Evolutionary conservation across 495 filamentous ascomycete genomes (phyloP).

Genomic region (Diplogelasinospora grovesii): DNA sequence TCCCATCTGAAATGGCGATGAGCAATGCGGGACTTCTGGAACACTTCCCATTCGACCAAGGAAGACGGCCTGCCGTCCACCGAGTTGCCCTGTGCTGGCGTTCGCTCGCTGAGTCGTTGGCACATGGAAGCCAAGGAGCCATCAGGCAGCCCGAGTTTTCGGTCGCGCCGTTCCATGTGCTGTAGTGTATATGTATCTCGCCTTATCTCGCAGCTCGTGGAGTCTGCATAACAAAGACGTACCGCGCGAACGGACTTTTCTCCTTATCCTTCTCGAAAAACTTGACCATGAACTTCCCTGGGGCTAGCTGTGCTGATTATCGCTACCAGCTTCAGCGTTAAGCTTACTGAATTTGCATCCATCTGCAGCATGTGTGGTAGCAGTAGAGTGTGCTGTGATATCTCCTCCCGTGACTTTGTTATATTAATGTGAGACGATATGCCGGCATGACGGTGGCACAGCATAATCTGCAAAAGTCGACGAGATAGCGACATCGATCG

Average conservation of each 20-base stretch:
- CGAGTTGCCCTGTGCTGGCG: no score
- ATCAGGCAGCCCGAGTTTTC: no score
- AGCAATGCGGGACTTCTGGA: conserved; percentile 1
- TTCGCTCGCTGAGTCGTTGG: no score
- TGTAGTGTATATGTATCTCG: no score
- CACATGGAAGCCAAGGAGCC: no score
- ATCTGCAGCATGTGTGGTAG: neutral
- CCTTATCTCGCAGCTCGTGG: conserved; percentile 1
- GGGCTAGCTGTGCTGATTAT: neutral
- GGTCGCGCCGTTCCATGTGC: no score
- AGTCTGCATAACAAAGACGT: neutral
- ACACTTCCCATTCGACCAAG: conserved; percentile 5
- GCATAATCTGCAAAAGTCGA: conserved; percentile 2
- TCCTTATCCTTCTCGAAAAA: neutral
- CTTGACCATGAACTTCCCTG: neutral
- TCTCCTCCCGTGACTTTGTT: neutral
- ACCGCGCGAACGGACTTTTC: neutral
- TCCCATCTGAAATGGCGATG: neutral
- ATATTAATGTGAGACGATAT: conserved; percentile 6
- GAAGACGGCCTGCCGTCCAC: neutral
- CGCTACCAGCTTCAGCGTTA: neutral
- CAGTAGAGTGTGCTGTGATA: conserved; percentile 3
- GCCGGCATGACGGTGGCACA: conserved; percentile 8
- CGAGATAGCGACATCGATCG: conserved; percentile 7
- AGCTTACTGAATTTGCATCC: neutral